phyloP scores from a whole-genome alignment of 345 rosid genomes.

The Ceriops zippeliana region DNA sequence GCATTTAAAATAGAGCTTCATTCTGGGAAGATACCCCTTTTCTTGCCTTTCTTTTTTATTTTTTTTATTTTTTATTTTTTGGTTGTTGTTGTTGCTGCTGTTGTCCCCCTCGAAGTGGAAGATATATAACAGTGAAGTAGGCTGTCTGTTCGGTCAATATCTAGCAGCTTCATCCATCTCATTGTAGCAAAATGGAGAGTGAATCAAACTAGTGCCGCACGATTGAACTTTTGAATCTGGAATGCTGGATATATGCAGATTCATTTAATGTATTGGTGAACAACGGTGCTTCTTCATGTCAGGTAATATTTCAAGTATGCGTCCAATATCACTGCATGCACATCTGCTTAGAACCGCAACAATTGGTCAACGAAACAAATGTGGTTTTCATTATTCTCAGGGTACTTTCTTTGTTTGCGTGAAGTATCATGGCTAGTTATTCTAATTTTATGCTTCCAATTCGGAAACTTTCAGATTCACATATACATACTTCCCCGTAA shows the following conservation, averaged over 20 bases:
- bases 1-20: too few species aligned
- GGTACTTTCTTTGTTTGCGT: neutral
- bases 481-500: constrained; percentile 45
- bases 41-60: too few species aligned
- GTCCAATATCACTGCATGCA: too few species aligned
- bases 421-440: neutral
- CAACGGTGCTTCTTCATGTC: constrained; percentile 92
- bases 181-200: neutral
- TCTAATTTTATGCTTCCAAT: constrained; percentile 5
- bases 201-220: neutral
- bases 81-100: too few species aligned
- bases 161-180: neutral
- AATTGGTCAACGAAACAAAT: neutral
- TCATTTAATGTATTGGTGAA: constrained; percentile 91
- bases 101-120: too few species aligned
- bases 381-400: neutral
- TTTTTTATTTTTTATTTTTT: too few species aligned
- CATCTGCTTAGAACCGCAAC: too few species aligned
- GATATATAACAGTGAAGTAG: neutral
- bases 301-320: constrained; percentile 87
- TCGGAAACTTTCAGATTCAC: constrained; percentile 57
- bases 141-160: neutral
- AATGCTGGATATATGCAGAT: constrained; percentile 40
- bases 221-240: neutral
- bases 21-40: too few species aligned